Conservation (phyloP, 1,284 basidiomycete species). For the Austroboletus niveus region DNA sequence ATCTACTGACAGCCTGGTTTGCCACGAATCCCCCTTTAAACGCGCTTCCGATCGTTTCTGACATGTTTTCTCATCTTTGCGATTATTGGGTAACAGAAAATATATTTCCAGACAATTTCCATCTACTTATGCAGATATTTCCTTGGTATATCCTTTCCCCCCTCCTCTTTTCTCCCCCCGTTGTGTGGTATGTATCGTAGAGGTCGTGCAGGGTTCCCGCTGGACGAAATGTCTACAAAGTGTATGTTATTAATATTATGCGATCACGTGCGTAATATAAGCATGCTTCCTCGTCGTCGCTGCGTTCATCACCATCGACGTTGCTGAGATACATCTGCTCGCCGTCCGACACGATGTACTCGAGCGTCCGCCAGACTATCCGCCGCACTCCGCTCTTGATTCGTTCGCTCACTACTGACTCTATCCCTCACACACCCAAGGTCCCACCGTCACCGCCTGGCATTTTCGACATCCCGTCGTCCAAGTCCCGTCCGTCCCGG, state of each 20-base stretch:
- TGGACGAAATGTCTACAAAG: conserved; percentile 9
- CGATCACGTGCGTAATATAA: conserved; percentile 13
- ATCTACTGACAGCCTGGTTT: conserved; percentile 11
- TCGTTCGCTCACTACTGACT: conserved; percentile 28
- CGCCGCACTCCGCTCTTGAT: conserved; percentile 17
- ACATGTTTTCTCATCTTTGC: conserved; percentile 10
- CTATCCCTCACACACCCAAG: conserved; percentile 20
- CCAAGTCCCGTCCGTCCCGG: conserved; percentile 23
- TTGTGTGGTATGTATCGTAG: conserved; percentile 7
- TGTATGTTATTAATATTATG: conserved; percentile 3
- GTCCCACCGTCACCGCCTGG: conserved; percentile 20
- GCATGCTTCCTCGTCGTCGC: conserved; percentile 2
- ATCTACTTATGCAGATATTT: no score
- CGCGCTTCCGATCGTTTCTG: conserved; percentile 23
- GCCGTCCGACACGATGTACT: conserved; percentile 24
- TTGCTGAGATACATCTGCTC: conserved; percentile 11
- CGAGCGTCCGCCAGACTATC: conserved; percentile 13
- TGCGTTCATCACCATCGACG: conserved; percentile 4
- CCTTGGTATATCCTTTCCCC: conserved; percentile 7
- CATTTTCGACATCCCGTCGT: conserved; percentile 12
- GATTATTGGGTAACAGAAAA: conserved; percentile 19
- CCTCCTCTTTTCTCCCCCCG: conserved; percentile 1
- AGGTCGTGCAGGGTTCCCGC: conserved; percentile 9
- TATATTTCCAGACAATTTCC: no score
- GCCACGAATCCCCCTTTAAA: conserved; percentile 8